These are phyloP conservation scores for Debaryomycetaceae sp. DNA, from an alignment of 1,139 yeast species.

Conservation along the genomic window DNA sequence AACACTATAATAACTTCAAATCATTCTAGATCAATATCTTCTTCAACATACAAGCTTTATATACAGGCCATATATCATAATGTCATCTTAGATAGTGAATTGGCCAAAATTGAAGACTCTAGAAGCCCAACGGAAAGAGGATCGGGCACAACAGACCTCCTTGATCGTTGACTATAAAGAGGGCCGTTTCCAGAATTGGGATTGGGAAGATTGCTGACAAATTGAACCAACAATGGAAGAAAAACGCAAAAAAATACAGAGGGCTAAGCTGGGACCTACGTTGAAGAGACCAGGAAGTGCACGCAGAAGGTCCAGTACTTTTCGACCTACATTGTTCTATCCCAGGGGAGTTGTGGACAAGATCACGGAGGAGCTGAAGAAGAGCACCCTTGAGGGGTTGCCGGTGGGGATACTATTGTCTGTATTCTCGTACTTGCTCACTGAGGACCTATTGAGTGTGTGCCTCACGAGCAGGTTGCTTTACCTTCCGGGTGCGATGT, in stretches of 20 bases:
- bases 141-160: no score
- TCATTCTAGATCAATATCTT: not conserved
- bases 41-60: not conserved
- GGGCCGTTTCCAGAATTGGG: no score
- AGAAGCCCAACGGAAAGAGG: no score
- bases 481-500: slow-evolving; percentile 17
- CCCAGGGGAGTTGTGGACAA: not conserved
- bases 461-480: slow-evolving; percentile 13
- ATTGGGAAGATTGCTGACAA: no score
- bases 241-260: not conserved
- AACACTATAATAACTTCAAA: not conserved
- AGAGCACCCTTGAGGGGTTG: slow-evolving; percentile 1
- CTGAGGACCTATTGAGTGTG: slow-evolving; percentile 15
- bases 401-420: slow-evolving; percentile 3
- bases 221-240: no score
- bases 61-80: not conserved
- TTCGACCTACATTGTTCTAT: slow-evolving; percentile 1
- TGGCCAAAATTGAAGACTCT: no score
- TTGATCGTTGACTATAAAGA: no score
- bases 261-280: not conserved
- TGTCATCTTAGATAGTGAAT: no score
- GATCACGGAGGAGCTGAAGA: not conserved
- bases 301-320: slow-evolving; percentile 2
- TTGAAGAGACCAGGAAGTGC: not conserved
- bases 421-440: slow-evolving; percentile 9